phyloP scores from a whole-genome alignment of 1,139 yeast species.

The Nakaseomyces uthaithaninus region DNA sequence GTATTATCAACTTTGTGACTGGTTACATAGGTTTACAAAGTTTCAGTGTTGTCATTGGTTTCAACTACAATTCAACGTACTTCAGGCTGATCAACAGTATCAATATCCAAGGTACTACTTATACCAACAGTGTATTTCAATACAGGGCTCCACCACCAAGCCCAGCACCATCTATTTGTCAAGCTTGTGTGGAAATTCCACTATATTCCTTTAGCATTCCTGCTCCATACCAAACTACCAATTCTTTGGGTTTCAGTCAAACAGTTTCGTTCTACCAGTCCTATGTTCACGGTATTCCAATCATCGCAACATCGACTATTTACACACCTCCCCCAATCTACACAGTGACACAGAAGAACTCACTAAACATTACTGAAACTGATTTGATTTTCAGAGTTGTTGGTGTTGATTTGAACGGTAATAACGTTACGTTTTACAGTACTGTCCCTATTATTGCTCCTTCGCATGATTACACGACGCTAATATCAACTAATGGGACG shows the following conservation, averaged over 20 bases:
- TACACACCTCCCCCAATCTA: slow-evolving; percentile 1
- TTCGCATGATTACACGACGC: not conserved
- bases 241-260: not conserved
- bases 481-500: not conserved
- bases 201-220: slow-evolving; percentile 1
- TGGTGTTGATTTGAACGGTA: slow-evolving; percentile 4
- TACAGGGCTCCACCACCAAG: not conserved
- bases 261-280: not conserved
- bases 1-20: not conserved
- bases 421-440: not conserved
- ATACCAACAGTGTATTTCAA: not conserved
- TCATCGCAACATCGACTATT: slow-evolving; percentile 1
- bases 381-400: slow-evolving; percentile 2
- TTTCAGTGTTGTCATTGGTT: not conserved
- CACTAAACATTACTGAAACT: not conserved
- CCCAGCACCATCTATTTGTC: not conserved
- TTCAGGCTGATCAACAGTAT: not conserved
- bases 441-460: not conserved
- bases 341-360: not conserved
- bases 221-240: not conserved
- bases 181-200: not conserved
- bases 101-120: not conserved
- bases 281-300: not conserved
- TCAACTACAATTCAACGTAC: not conserved
- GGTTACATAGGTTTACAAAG: slow-evolving; percentile 1